Base-by-base conservation (phyloP, 306 rosid genomes). In the Cicer yamashitae region DNA sequence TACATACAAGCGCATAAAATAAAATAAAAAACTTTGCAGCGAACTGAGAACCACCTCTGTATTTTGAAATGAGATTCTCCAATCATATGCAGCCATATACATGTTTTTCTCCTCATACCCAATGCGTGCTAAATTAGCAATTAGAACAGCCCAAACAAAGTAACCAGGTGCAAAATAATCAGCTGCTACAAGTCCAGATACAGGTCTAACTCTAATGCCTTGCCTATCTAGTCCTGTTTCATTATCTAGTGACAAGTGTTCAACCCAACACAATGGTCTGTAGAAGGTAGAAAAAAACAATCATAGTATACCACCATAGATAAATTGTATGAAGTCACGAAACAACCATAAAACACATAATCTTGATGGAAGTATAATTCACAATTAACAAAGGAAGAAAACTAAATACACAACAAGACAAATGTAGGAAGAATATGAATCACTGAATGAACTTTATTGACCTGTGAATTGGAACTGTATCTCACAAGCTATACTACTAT, bases 161-260 rank as follows among this genome's bases (percentile, higher is more conserved):
- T 91, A 91, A 87, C 96, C 96, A 0, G 94, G 96, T 73, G 96
- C 94, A 81, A 91, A 91, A 81, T 91, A 91, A 83, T 91, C 96
- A 83, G 96, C 96, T n/a, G 96, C 96, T 66, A 91, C 96, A 81
- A 91, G 96, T 78, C 96, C 96, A n/a, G 96, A 87, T 39, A 91
- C 94, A 66, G 96, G 92, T 83, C 96, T 89, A 48, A 91, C 88
- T 84, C 96, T 83, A 79, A 91, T 77, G 67, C 92, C 92, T n/a
- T 86, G 67, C 17, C 48, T 87, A 83, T 91, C 94, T 79, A 91
- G 74, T 81, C 96, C 96, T 51, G 96, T 91, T 82, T 89, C 96
- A 84, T 91, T 89, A 78, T 91, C 91, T 70, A 91, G 82, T 65
- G 96, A 91, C 96, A 91, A 86, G 82, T 91, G 96, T 74, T 91